phyloP scores from a whole-genome alignment of 176 grass and related monocot genomes.

The Elaeis guineensis region DNA sequence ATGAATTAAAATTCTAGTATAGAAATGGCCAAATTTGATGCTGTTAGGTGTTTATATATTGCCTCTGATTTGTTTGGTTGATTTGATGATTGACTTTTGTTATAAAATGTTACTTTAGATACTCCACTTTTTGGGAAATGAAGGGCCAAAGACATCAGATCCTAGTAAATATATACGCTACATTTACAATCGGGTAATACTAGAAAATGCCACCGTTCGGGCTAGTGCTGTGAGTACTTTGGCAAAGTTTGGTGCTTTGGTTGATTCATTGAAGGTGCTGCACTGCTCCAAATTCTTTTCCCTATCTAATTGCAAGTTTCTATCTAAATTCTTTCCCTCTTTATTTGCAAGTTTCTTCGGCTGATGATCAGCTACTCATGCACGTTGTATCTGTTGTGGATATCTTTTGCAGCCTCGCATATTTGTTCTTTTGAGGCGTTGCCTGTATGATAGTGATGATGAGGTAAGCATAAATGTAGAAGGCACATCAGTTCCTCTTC shows the following conservation, averaged over 20 bases:
- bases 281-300: too few species aligned
- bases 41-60: too few species aligned
- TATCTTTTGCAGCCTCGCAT: constrained; percentile 87
- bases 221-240: constrained; percentile 93
- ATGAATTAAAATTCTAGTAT: too few species aligned
- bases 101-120: constrained; percentile 32
- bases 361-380: too few species aligned
- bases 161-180: constrained; percentile 99
- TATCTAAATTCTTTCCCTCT: too few species aligned
- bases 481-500: too few species aligned
- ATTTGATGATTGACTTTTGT: too few species aligned
- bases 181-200: constrained; percentile 97
- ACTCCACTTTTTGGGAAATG: constrained; percentile 98
- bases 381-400: too few species aligned
- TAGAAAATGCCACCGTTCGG: constrained; percentile 98
- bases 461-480: constrained; percentile 39
- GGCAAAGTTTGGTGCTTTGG: constrained; percentile 89
- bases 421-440: constrained; percentile 88
- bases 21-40: too few species aligned
- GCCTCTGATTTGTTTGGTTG: too few species aligned
- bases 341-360: too few species aligned
- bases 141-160: constrained; percentile 93
- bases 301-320: too few species aligned
- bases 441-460: constrained; percentile 97
- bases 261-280: constrained; percentile 88